Base-by-base conservation (phyloP, 371 early-diverging fungal genomes). In the Syncephalastrum monosporum region DNA sequence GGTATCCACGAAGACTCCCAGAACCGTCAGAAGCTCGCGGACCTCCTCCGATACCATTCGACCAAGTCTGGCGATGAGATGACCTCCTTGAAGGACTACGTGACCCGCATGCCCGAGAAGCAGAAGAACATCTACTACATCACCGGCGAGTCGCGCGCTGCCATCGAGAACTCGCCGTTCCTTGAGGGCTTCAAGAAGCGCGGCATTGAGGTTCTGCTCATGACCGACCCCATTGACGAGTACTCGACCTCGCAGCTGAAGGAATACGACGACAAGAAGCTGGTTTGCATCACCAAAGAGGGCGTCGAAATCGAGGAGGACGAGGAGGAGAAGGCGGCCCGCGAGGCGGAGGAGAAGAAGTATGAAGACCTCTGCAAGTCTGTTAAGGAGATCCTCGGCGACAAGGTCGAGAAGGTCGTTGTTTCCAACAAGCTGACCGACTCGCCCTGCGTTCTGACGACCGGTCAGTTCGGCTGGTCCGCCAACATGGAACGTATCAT, bases 401-500 rank as follows among this genome's bases (percentile, higher is more conserved):
- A 96, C 73, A 90, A 91, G 85, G 93, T 99, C 60, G 99, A 99
- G 85, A 99, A 98, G 91, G 99, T 98, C 23, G 77, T 87, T 41
- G 79, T 97, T 67, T 96, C 97, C 67, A 87, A 91, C 87, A 91
- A 96, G 77, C 90, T 98, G 72, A 82, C 86, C 68, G 90, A 93
- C 76, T 95, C 95, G 43, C 99, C 99, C 25, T 97, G 97, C 80
- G 94, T 96, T 50, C 86, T 99, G 60, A 94, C 96, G 68, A 96
- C 99, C 51, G 95, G 96, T 60, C 96, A 97, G 75, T 97, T 93
- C 69, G 98, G 98, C 57, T 96, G 98, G 96, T 94, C 98, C 41
- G 96, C 96, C 72, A 97, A 97, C 90, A 97, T 97, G 97, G 99
- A 99, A 82, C 92, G 96, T 82, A 98, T 99, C 89, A 98, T 99